Percentiles rank a stretch among this genome's conserved stretches.
These are phyloP conservation scores for Phytophthora sojae DNA, from an alignment of 352 stramenopile species.

Conservation along the genomic window DNA sequence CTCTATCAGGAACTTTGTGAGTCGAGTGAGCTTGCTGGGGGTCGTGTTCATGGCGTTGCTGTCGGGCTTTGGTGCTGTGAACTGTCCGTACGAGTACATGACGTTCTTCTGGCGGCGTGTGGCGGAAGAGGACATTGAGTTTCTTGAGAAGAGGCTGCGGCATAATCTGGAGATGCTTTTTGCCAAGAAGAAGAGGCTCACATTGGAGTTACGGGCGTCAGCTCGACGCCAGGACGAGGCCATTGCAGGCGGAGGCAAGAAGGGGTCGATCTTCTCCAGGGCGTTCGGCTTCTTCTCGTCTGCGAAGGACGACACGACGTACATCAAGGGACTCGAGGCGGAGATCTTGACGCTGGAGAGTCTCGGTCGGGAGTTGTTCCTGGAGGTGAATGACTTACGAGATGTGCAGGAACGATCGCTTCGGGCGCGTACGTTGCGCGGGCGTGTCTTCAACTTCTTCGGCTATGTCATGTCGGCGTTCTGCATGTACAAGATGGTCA, in stretches of 20 bases:
- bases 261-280: conserved; percentile 42
- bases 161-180: conserved; percentile 87
- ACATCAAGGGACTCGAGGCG: conserved; percentile 65
- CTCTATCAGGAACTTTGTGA: conserved; percentile 85
- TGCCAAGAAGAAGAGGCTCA: conserved; percentile 84
- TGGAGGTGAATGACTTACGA: conserved; percentile 86
- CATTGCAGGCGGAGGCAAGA: conserved; percentile 15
- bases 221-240: conserved; percentile 36
- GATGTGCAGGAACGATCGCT: conserved; percentile 66
- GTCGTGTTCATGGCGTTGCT: conserved; percentile 87
- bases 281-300: conserved; percentile 44
- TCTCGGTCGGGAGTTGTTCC: conserved; percentile 79
- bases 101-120: conserved; percentile 84
- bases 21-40: conserved; percentile 79
- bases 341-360: conserved; percentile 85
- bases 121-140: conserved; percentile 84
- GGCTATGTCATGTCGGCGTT: conserved; percentile 81
- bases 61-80: conserved; percentile 84
- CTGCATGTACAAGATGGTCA: conserved; percentile 90
- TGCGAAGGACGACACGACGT: conserved; percentile 46
- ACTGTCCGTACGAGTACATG: conserved; percentile 89
- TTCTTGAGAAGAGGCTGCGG: conserved; percentile 78
- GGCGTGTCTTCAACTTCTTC: conserved; percentile 84
- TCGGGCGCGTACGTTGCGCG: conserved; percentile 68
- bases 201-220: conserved; percentile 52